Base-by-base conservation (phyloP, 495 filamentous ascomycete genomes). In the Umbilicaria muhlenbergii region DNA sequence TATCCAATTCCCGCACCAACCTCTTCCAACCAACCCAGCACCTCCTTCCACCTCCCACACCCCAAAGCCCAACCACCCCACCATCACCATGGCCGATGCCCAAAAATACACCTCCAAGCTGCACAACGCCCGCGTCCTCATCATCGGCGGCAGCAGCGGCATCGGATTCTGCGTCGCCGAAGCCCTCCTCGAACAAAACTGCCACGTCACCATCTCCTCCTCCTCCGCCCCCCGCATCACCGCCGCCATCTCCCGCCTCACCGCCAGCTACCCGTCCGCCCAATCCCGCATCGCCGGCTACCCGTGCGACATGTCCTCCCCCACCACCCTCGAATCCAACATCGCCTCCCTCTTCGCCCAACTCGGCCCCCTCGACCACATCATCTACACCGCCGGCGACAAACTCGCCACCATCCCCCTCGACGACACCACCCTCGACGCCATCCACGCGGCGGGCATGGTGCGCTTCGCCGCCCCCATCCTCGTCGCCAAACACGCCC, bases 311-410 rank as follows among this genome's bases (percentile, higher is more conserved):
- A 66, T 83, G 0, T 59, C 59, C 5, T 53, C 58, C 18, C 47
- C 55, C 17, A 49, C 54, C 8, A 52, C 51, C 21, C 50, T 74
- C 3, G 66, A 78, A 40, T 47, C 60, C 2, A 59, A 64, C 32
- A 54, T 81, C 11, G 59, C 62, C 14, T 36, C 42, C 0, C 60
- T 80, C 7, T 68, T 81, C 43, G 35, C 61, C 1, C 55, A 61
- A 6, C 41, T 50, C 38, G 44, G 60, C 17, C 57, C 57, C 31
- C 47, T 82, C 43, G 64, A 82, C 56, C 80, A 83, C 49, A 62
- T 83, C 21, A 68, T 77, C 44, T 73, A 63, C 60, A 81, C 77
- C 0, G 78, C 80, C 0, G 76, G 65, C 10, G 60, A 78, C 42
- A 44, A 54, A 3, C 62, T 71, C 1, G 15, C 54, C 8, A 41